Percentiles rank a stretch among this genome's conserved stretches.
phyloP scores from a whole-genome alignment of 257 asterid genomes.

The Handroanthus guayacan region DNA sequence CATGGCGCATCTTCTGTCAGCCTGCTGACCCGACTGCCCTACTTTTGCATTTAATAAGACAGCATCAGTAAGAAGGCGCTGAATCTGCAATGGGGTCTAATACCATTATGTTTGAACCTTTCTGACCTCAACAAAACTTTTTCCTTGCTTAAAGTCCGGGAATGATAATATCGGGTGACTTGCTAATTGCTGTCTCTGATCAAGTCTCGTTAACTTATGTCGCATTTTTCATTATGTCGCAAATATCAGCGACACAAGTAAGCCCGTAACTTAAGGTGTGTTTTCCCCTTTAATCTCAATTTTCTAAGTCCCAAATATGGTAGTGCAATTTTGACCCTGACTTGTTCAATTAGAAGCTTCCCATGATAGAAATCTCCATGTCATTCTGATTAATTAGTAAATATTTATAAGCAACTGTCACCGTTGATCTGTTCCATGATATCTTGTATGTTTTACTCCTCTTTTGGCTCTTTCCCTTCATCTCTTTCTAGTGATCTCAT shows the following conservation, averaged over 20 bases:
- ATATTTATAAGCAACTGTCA: constrained; percentile 28
- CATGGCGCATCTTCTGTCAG: constrained; percentile 87
- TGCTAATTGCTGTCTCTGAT: constrained; percentile 75
- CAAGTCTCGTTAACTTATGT: constrained; percentile 1
- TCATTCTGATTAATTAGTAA: neutral
- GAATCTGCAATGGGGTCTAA: constrained; percentile 94
- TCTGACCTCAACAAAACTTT: constrained; percentile 86
- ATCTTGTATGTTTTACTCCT: constrained; percentile 14
- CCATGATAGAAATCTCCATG: constrained; percentile 1
- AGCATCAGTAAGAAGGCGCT: constrained; percentile 73
- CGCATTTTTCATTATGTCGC: neutral
- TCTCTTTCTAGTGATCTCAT: constrained; percentile 9
- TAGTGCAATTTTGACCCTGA: constrained; percentile 28
- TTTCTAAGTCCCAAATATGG: neutral
- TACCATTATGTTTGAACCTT: constrained; percentile 82
- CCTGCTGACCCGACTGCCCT: constrained; percentile 85
- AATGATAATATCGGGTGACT: constrained; percentile 82
- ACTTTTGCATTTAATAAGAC: constrained; percentile 76
- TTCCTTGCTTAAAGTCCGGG: constrained; percentile 78
- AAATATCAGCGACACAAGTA: constrained; percentile 16
- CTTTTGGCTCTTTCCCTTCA: neutral
- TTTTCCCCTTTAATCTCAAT: neutral
- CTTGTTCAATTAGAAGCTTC: constrained; percentile 38
- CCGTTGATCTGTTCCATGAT: constrained; percentile 18
- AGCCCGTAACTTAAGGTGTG: constrained; percentile 6